Conservation (phyloP, 2,329 filamentous ascomycete species). For the Aspergillus phoenicis region DNA sequence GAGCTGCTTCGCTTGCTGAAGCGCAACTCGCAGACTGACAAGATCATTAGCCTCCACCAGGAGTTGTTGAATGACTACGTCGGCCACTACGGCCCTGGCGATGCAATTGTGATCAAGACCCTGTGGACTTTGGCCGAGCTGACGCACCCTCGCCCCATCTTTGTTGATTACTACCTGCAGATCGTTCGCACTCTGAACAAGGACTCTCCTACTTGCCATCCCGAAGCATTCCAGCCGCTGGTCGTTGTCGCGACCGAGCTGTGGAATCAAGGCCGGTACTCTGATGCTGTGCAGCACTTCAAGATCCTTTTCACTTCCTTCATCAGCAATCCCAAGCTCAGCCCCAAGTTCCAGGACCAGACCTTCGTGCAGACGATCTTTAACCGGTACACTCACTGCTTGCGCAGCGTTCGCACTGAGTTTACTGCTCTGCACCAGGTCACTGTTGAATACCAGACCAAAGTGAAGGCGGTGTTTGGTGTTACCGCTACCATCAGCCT, state of each 20-base stretch:
- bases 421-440: slow-evolving; percentile 38
- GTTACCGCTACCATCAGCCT: slow-evolving; percentile 40
- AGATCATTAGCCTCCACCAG: slow-evolving; percentile 41
- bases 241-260: slow-evolving; percentile 43
- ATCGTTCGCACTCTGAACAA: slow-evolving; percentile 45
- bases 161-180: slow-evolving; percentile 43
- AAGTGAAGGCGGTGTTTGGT: slow-evolving; percentile 39
- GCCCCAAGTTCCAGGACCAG: slow-evolving; percentile 37
- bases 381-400: slow-evolving; percentile 39
- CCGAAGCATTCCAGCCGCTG: slow-evolving; percentile 43
- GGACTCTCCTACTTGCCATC: slow-evolving; percentile 35
- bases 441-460: slow-evolving; percentile 37
- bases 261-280: slow-evolving; percentile 41
- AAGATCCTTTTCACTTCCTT: slow-evolving; percentile 42
- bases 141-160: slow-evolving; percentile 40
- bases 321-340: slow-evolving; percentile 37
- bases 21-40: slow-evolving; percentile 35
- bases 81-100: slow-evolving; percentile 37
- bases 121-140: slow-evolving; percentile 42
- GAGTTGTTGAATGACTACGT: slow-evolving; percentile 44
- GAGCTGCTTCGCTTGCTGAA: slow-evolving; percentile 36
- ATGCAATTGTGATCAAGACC: slow-evolving; percentile 40
- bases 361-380: slow-evolving; percentile 37
- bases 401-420: slow-evolving; percentile 38
- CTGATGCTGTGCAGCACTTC: slow-evolving; percentile 41